Conservation (phyloP, 805 yeast genomes). For the Blastobotrys peoriensis region DNA sequence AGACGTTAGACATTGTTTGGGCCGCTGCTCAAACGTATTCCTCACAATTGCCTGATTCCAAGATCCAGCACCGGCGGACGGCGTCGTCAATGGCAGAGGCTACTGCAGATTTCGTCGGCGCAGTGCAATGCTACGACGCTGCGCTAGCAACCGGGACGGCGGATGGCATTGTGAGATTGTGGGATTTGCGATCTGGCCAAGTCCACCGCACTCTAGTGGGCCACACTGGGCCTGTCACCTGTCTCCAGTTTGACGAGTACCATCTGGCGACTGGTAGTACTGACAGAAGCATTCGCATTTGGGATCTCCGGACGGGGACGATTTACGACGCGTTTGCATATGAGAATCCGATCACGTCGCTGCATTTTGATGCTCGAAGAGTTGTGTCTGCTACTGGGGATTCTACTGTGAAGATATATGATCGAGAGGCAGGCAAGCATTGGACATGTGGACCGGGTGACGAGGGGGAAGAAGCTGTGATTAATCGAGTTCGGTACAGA, state of each 20-base stretch:
- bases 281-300: constrained; percentile 58
- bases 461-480: constrained; percentile 19
- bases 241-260: constrained; percentile 62
- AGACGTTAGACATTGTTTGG: constrained; percentile 65
- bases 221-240: constrained; percentile 63
- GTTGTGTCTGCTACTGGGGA: constrained; percentile 51
- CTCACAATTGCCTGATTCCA: constrained; percentile 5
- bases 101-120: constrained; percentile 43
- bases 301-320: constrained; percentile 70
- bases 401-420: constrained; percentile 49
- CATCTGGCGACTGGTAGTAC: constrained; percentile 57
- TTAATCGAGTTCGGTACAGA: constrained; percentile 44
- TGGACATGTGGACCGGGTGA: constrained; percentile 46
- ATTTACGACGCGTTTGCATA: constrained; percentile 57
- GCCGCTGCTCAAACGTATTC: constrained; percentile 37
- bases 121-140: constrained; percentile 65
- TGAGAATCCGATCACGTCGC: constrained; percentile 46
- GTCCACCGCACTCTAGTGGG: constrained; percentile 57
- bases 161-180: constrained; percentile 66
- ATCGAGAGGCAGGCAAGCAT: constrained; percentile 48
- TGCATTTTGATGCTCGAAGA: constrained; percentile 54
- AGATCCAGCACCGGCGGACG: constrained; percentile 10
- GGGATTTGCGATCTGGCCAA: constrained; percentile 71
- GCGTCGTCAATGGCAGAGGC: constrained; percentile 1
- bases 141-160: constrained; percentile 75